These are phyloP conservation scores for Symbiodinium pilosum DNA, from an alignment of 73 alveolate genomes.

Conservation along the genomic window DNA sequence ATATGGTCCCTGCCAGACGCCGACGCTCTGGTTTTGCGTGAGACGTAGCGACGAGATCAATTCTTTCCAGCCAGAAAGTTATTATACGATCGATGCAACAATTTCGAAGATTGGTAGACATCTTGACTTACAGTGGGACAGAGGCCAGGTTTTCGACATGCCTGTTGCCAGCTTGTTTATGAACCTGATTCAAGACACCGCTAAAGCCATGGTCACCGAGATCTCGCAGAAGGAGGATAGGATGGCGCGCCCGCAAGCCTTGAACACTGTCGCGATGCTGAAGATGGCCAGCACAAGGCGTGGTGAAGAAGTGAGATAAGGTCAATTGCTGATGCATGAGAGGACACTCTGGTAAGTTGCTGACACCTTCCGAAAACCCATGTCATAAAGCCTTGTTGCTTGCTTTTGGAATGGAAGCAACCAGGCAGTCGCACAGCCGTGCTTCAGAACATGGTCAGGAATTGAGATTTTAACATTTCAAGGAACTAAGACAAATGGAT, in stretches of 20 bases:
- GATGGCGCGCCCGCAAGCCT: slow-evolving; percentile 98
- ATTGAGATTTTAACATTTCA: too few species aligned
- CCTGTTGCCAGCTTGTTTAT: slow-evolving; percentile 24
- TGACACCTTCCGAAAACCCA: too few species aligned
- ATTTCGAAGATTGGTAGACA: slow-evolving; percentile 96
- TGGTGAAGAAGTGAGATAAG: background rate
- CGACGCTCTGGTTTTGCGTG: slow-evolving; percentile 99
- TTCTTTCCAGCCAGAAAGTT: slow-evolving; percentile 98
- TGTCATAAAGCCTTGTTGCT: too few species aligned
- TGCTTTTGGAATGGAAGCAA: too few species aligned
- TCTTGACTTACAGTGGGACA: slow-evolving; percentile 97
- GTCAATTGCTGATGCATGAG: too few species aligned
- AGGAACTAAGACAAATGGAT: too few species aligned
- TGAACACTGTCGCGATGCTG: slow-evolving; percentile 98
- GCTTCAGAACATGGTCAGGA: too few species aligned
- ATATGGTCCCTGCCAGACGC: slow-evolving; percentile 99
- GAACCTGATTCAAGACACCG: slow-evolving; percentile 95
- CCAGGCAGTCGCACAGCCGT: too few species aligned
- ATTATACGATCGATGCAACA: slow-evolving; percentile 96
- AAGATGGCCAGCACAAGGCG: slow-evolving; percentile 96
- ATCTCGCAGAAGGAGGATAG: slow-evolving; percentile 96
- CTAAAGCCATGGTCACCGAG: slow-evolving; percentile 96
- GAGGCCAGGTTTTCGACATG: slow-evolving; percentile 96
- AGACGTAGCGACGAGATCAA: slow-evolving; percentile 99
- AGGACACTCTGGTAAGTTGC: too few species aligned